A percentile compares a stretch with the other conserved stretches of the same genome.
These are phyloP conservation scores for Hypomyces perniciosus DNA, from an alignment of 2,329 filamentous ascomycete genomes.

Conservation along the genomic window DNA sequence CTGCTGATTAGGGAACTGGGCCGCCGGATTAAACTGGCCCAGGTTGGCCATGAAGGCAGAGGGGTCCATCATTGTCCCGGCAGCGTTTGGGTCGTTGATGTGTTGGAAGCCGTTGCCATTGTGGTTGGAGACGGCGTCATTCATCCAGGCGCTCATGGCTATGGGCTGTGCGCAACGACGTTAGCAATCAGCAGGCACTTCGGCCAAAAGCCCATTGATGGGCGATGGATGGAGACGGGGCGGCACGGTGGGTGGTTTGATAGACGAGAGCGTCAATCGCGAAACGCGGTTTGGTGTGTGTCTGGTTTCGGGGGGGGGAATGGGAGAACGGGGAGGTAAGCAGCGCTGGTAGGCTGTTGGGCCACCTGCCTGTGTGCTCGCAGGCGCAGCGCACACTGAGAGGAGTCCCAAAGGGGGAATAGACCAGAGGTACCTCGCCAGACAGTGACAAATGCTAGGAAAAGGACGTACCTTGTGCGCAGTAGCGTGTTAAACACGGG, in stretches of 20 bases:
- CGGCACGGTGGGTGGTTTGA: slow-evolving; percentile 34
- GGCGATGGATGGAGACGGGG: slow-evolving; percentile 37
- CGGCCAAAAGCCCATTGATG: slow-evolving; percentile 36
- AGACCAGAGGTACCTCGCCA: slow-evolving; percentile 2
- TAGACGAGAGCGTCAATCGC: slow-evolving; percentile 32
- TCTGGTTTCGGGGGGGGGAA: slow-evolving; percentile 27
- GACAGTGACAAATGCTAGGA: slow-evolving; percentile 1
- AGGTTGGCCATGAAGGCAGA: slow-evolving; percentile 56
- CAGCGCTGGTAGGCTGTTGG: slow-evolving; percentile 10
- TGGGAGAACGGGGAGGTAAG: slow-evolving; percentile 13
- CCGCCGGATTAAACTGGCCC: slow-evolving; percentile 53
- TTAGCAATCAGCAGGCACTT: slow-evolving; percentile 39
- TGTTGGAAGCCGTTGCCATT: slow-evolving; percentile 64
- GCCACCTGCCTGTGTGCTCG: slow-evolving; percentile 6
- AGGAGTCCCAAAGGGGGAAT: background rate
- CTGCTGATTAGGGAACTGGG: slow-evolving; percentile 48
- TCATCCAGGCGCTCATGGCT: slow-evolving; percentile 69
- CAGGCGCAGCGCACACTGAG: slow-evolving; percentile 9
- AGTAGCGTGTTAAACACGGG: slow-evolving; percentile 2
- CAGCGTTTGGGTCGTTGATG: slow-evolving; percentile 55
- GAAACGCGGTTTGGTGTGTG: slow-evolving; percentile 32
- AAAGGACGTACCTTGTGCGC: slow-evolving; percentile 10
- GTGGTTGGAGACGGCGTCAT: slow-evolving; percentile 63
- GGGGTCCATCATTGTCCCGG: slow-evolving; percentile 58
- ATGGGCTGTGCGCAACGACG: slow-evolving; percentile 37